A percentile compares a stretch with the other conserved stretches of the same genome.
Conservation (phyloP, 2,329 filamentous ascomycete species). For the Thielaviopsis euricoi region DNA sequence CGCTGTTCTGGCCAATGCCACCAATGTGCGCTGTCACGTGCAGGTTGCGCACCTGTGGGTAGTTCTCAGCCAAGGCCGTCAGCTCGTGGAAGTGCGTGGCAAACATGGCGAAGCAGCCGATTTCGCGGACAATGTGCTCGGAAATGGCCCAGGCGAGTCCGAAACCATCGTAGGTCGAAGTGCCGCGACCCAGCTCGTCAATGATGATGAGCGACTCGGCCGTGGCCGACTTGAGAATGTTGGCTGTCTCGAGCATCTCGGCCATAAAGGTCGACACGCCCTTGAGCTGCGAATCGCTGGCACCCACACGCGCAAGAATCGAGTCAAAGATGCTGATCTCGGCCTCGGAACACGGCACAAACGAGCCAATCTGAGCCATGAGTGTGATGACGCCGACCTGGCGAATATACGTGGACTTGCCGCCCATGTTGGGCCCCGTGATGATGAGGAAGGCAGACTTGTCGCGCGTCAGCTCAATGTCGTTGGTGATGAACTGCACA, state of each 20-base stretch:
- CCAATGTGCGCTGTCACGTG: constrained; percentile 92
- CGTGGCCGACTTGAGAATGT: constrained; percentile 93
- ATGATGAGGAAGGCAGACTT: constrained; percentile 87
- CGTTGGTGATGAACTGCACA: constrained; percentile 96
- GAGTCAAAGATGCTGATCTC: constrained; percentile 94
- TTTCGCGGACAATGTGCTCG: constrained; percentile 91
- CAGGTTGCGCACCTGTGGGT: constrained; percentile 77
- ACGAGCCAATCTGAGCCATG: constrained; percentile 94
- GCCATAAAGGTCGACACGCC: constrained; percentile 99
- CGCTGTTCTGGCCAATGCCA: constrained; percentile 26
- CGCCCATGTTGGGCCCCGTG: constrained; percentile 97
- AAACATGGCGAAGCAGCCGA: constrained; percentile 86
- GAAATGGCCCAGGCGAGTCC: constrained; percentile 98
- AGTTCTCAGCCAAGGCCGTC: constrained; percentile 73
- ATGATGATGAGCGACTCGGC: constrained; percentile 95
- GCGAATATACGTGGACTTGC: constrained; percentile 95
- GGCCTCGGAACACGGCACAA: constrained; percentile 80
- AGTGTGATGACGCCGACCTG: constrained; percentile 93
- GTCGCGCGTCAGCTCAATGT: constrained; percentile 64
- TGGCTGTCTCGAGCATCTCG: constrained; percentile 97
- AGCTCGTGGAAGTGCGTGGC: constrained; percentile 98
- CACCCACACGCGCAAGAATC: constrained; percentile 88
- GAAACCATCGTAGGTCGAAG: constrained; percentile 95
- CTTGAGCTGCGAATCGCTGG: constrained; percentile 91
- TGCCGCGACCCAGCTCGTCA: constrained; percentile 89